Evolutionary conservation across 306 rosid genomes (phyloP), one percentile per base, ranked within the genome.

Genomic region (Cucumis cinereus): DNA sequence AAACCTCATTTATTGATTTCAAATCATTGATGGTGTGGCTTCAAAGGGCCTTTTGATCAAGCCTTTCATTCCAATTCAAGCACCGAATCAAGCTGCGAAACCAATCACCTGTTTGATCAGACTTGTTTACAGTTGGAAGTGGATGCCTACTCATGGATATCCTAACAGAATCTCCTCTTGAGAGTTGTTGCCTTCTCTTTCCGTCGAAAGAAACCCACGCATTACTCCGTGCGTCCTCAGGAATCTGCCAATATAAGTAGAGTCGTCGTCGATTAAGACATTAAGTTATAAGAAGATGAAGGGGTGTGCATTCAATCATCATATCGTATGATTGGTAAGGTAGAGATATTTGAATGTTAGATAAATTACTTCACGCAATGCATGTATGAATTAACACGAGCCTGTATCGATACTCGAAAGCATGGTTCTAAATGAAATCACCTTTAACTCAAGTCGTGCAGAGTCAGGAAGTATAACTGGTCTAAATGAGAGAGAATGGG

Each of bases 121-220:
- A 91, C 85, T 94, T 94, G 85, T 94, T 94, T 45, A 94, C 99
- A 4, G 99, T 94, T 43, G 99, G 99, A 82, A 94, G 95, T 45
- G 99, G 99, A 85, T 89, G 95, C 82, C 87, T 80, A 87, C 99
- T 94, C 99, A 94, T 91, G 30, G 63, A 87, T 86, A 94, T 89
- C 82, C 83, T 83, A 7, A 94, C 92, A 30, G 95, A 92, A 83
- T 94, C 95, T 77, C 99, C 99, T 80, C 97, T 83, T 62, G 97
- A 94, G 83, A 94, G 99, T 80, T 94, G 99, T 81, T 94, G 99
- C 85, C 99, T 89, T 85, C 96, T 89, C 88, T 94, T 94, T 77
- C 99, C 97, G 78, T 94, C 99, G 79, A 94, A 92, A 70, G 99
- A 94, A 84, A 90, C 97, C 99, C 99, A 94, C 12, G 96, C 93